phyloP scores from a whole-genome alignment of 495 filamentous ascomycete genomes.

The Aspergillus olivimuriae region DNA sequence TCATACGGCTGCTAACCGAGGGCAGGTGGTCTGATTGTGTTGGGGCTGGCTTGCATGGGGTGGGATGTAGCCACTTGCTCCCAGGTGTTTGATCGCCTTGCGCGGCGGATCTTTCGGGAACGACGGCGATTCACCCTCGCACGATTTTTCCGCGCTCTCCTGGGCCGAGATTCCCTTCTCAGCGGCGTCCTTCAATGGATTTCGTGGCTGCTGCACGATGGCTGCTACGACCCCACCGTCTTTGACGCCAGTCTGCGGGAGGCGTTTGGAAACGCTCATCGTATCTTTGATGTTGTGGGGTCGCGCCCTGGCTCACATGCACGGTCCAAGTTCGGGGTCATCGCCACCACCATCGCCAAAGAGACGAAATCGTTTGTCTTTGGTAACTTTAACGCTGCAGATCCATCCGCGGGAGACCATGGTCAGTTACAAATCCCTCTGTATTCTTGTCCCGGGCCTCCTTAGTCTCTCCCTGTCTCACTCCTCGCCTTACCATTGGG shows the following conservation, averaged over 20 bases:
- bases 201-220: constrained; percentile 21
- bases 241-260: constrained; percentile 20
- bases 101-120: constrained; percentile 19
- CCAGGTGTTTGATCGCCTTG: constrained; percentile 19
- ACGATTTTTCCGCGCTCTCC: constrained; percentile 6
- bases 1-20: no score
- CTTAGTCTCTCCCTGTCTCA: no score
- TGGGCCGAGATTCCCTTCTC: constrained; percentile 10
- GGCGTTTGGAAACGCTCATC: constrained; percentile 15
- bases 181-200: constrained; percentile 14
- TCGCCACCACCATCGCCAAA: constrained; percentile 17
- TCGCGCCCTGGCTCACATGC: not conserved
- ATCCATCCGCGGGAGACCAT: constrained; percentile 4
- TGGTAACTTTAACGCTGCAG: constrained; percentile 17
- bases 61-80: constrained; percentile 18
- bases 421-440: constrained; percentile 8
- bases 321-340: constrained; percentile 12
- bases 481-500: not conserved
- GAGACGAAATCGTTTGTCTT: constrained; percentile 19
- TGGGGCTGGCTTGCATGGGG: constrained; percentile 19
- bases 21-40: constrained; percentile 24
- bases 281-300: constrained; percentile 18
- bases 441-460: no score
- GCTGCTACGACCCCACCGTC: constrained; percentile 20
- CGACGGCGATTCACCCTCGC: constrained; percentile 6